Conservation (phyloP, 2,329 filamentous ascomycete species). For the Xylaria sp. region DNA sequence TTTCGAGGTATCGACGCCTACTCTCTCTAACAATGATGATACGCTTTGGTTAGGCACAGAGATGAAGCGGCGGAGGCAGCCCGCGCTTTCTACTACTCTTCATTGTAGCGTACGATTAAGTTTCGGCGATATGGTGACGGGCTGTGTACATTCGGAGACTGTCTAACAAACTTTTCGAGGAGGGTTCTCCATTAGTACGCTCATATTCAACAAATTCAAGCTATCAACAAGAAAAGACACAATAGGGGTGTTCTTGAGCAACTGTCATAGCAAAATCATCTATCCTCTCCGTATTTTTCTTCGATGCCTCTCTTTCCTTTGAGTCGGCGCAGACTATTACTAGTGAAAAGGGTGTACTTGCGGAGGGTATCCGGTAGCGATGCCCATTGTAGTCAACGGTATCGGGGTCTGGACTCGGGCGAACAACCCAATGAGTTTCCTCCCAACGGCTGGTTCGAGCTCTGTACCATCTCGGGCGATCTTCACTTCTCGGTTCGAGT, state of each 20-base stretch:
- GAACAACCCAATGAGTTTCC: slow-evolving; percentile 82
- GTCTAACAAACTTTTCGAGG: slow-evolving; percentile 6
- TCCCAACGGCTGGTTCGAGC: slow-evolving; percentile 83
- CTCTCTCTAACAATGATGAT: slow-evolving; percentile 8
- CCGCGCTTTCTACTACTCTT: slow-evolving; percentile 13
- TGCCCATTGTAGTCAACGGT: slow-evolving; percentile 46
- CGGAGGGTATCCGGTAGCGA: slow-evolving; percentile 53
- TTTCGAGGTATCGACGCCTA: background rate
- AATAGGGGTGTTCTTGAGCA: background rate
- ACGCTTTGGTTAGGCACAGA: slow-evolving; percentile 4
- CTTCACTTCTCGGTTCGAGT: slow-evolving; percentile 94
- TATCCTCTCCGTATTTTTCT: background rate
- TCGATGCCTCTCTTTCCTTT: slow-evolving; percentile 3
- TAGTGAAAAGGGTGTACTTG: slow-evolving; percentile 52
- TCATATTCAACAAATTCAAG: background rate
- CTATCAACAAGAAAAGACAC: background rate
- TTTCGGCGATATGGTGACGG: slow-evolving; percentile 6
- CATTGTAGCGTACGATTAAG: slow-evolving; percentile 8
- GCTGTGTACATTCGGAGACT: background rate
- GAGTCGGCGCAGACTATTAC: slow-evolving; percentile 32
- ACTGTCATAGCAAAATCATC: background rate
- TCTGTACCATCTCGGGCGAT: slow-evolving; percentile 96
- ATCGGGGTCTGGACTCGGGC: slow-evolving; percentile 63
- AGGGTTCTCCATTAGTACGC: background rate
- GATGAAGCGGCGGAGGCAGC: background rate